Percentiles rank a stretch among this genome's conserved stretches.
phyloP scores from a whole-genome alignment of 1,139 yeast genomes.

The Zygoascus meyerae region DNA sequence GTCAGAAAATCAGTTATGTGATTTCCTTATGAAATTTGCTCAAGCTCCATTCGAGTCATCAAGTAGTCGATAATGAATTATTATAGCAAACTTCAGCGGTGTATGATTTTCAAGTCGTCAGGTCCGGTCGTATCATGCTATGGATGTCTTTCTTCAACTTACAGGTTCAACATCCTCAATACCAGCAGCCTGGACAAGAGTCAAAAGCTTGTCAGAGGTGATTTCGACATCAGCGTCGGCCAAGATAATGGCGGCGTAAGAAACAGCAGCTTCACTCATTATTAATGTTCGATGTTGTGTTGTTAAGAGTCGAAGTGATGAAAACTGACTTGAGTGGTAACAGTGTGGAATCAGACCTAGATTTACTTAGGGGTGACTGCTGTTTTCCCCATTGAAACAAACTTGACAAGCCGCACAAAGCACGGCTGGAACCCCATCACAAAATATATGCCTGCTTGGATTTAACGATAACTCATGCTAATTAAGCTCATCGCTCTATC shows the following conservation, averaged over 20 bases:
- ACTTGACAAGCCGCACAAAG: background rate
- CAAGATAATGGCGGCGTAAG: slow-evolving; percentile 94
- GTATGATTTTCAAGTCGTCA: too few species aligned
- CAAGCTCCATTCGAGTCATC: too few species aligned
- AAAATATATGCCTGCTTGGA: background rate
- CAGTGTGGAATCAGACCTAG: slow-evolving; percentile 1
- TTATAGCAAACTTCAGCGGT: too few species aligned
- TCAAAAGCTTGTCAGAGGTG: slow-evolving; percentile 83
- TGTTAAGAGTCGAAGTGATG: slow-evolving; percentile 4
- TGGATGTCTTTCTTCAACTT: slow-evolving; percentile 29
- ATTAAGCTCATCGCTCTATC: background rate
- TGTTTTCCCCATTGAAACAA: background rate
- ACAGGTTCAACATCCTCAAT: slow-evolving; percentile 65
- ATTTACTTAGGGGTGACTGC: background rate
- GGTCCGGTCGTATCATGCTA: too few species aligned
- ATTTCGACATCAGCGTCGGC: slow-evolving; percentile 96
- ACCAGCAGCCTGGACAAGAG: slow-evolving; percentile 86
- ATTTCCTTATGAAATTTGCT: too few species aligned
- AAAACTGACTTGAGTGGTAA: slow-evolving; percentile 5
- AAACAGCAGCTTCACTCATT: slow-evolving; percentile 59
- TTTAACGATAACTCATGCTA: background rate
- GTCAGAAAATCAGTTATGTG: too few species aligned
- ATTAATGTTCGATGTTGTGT: slow-evolving; percentile 15
- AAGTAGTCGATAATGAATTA: too few species aligned
- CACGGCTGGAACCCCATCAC: background rate